Base-by-base conservation (phyloP, 2,329 filamentous ascomycete genomes). In the Septoria petroselini region DNA sequence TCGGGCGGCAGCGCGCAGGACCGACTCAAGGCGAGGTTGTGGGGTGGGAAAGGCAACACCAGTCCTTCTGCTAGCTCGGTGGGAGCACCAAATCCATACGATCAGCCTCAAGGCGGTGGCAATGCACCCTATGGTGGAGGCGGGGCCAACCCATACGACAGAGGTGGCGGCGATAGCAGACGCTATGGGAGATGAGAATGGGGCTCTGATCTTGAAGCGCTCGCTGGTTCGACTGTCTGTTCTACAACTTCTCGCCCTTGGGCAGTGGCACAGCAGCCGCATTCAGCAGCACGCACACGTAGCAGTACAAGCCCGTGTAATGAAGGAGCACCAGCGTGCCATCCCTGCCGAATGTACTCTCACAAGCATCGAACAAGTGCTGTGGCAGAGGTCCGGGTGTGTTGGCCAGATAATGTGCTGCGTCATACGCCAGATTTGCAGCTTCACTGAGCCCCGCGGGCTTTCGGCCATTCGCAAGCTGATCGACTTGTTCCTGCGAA, bases 11-110 rank as follows among this genome's bases (percentile, higher is more conserved):
- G 83, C 15, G 89, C 89, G 42, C 88, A 94, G 71, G 88, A 95
- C 61, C 77, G 88, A 59, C 73, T 96, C 60, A 88, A 89, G 65
- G 88, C 90, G 62, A 76, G 88, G 54, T 72, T 95, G 38, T 89
- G 89, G 77, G 66, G 66, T 38, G 62, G 52, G 7, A 52, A 51
- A 17, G 18, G 35, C 39, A 47, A 42, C 23, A 30, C 33, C 7
- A 58, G 58, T 30, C 45, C 52, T 12, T 55, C 54, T 45, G 41
- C 55, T 2, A 55, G 48, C 35, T 30, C 49, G 33, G 41, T 40
- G 25, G 54, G 44, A 7, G 50, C 44, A 8, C 30, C 48, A 21
- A 57, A 59, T 30, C 55, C 54, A 11, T 60, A 58, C 25, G 52
- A 54, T 33, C 52, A 55, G 39, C 40, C 45, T n/a, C 37, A 37